Base-by-base conservation (phyloP, 73 alveolate species). In the Paramecium sexaurelia region DNA sequence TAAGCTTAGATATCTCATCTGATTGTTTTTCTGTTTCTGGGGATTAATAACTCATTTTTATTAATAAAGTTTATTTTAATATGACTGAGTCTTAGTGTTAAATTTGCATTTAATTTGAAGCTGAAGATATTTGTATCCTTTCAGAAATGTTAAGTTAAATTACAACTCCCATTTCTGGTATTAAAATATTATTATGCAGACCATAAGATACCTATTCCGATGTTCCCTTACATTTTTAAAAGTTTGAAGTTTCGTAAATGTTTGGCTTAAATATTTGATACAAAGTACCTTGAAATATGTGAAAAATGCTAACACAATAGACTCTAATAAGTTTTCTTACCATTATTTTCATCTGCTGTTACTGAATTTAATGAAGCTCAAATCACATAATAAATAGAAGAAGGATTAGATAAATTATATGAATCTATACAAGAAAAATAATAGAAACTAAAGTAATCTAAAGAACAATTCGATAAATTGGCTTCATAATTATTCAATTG, bases 41-140 rank as follows among this genome's bases (percentile, higher is more conserved):
- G 9, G 86, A 71, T 27, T 35, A 61, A 61, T 61, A 26, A 61
- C 83, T 61, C 83, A 61, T 61, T 61, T 61, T 61, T 61, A 61
- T 61, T 61, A 61, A 61, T 61, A 61, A 61, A 61, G 83, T 61
- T 61, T 61, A 61, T 61, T 71, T 71, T 11, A n/a, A 78, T 41
- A 78, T 78, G 90, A 41, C 90, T 29, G 90, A 78, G 17, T 26
- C 43, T 41, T 78, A 78, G 55, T 78, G 90, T 39, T 78, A 78
- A 45, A 39, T 78, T 78, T 78, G 90, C 43, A 40, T 24, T 41
- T 43, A 78, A 78, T 39, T 45, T 17, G 90, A 78, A 40, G 75
- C 68, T 17, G 90, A 78, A 45, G 90, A 78, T 78, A 11, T 78
- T 36, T 78, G 90, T 45, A 78, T 78, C 33, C 68, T 78, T 19